These are phyloP conservation scores for Neurospora crassa DNA, from an alignment of 2,329 filamentous ascomycete species.

Conservation along the genomic window DNA sequence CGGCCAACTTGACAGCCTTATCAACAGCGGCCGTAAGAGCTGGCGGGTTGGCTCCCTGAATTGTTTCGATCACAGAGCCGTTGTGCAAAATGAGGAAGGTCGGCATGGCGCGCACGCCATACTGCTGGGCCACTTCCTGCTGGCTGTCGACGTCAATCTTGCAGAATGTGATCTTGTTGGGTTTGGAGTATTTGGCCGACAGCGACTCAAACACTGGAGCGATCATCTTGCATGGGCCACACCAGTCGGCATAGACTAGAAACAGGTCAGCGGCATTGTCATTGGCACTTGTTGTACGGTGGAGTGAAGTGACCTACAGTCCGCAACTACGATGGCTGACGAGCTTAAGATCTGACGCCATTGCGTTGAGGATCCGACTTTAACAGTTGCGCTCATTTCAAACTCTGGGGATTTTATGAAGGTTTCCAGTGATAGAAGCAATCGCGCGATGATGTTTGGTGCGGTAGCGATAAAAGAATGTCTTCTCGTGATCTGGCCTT, in stretches of 20 bases:
- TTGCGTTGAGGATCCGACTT: constrained; percentile 57
- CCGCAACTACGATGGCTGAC: constrained; percentile 74
- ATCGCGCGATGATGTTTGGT: background rate
- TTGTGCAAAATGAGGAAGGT: constrained; percentile 89
- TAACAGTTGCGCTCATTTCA: constrained; percentile 36
- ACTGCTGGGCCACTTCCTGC: constrained; percentile 63
- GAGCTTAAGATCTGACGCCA: constrained; percentile 63
- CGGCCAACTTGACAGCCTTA: constrained; percentile 50
- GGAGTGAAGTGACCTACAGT: constrained; percentile 54
- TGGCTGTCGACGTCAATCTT: constrained; percentile 89
- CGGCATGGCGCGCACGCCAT: constrained; percentile 80
- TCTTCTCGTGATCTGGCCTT: background rate
- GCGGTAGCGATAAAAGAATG: background rate
- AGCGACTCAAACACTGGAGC: constrained; percentile 83
- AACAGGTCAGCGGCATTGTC: background rate
- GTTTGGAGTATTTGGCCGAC: constrained; percentile 66
- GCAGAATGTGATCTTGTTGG: constrained; percentile 75
- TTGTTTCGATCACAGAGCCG: constrained; percentile 61
- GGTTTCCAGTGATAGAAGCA: background rate
- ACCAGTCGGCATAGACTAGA: constrained; percentile 93
- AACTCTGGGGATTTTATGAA: background rate
- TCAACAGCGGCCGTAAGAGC: constrained; percentile 69
- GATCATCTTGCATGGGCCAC: constrained; percentile 86
- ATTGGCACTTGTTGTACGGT: constrained; percentile 9
- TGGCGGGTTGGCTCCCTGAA: constrained; percentile 71